These are phyloP conservation scores for Neurospora sp. DNA, from an alignment of 495 filamentous ascomycete species.

Conservation along the genomic window DNA sequence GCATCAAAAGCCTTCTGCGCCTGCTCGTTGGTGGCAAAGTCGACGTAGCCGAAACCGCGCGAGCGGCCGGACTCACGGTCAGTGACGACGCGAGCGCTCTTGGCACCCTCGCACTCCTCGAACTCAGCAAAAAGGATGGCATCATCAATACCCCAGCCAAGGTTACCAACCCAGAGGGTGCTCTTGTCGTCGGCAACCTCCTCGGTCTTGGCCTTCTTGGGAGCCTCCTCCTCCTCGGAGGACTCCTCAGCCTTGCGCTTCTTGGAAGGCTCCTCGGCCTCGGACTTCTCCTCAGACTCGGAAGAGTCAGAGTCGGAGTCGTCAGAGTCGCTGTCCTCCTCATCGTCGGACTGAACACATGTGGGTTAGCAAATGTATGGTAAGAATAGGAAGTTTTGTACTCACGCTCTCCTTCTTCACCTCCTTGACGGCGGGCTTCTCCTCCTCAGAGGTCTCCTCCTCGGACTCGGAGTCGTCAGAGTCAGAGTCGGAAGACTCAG, in stretches of 20 bases:
- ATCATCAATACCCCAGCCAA: constrained; percentile 93
- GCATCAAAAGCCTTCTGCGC: constrained; percentile 68
- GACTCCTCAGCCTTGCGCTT: constrained; percentile 47
- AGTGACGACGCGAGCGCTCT: constrained; percentile 67
- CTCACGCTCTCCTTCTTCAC: constrained; percentile 30
- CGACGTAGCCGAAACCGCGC: constrained; percentile 94
- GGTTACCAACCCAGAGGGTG: constrained; percentile 80
- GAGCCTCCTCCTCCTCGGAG: constrained; percentile 39
- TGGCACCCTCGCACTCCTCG: constrained; percentile 68
- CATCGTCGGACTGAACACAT: constrained; percentile 18
- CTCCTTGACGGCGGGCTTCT: constrained; percentile 32
- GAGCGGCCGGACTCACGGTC: constrained; percentile 77
- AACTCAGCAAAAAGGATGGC: constrained; percentile 84
- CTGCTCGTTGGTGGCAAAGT: constrained; percentile 61
- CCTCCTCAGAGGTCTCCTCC: constrained; percentile 24
- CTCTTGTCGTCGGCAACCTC: constrained; percentile 40
- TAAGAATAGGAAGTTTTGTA: neutral
- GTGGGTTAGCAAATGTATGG: neutral
- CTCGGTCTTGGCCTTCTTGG: constrained; percentile 82
- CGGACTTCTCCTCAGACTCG: constrained; percentile 33
- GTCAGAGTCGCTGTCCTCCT: constrained; percentile 10
- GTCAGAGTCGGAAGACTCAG: constrained; percentile 21
- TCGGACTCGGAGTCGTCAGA: constrained; percentile 36
- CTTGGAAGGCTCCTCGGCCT: constrained; percentile 35
- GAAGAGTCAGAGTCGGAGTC: constrained; percentile 31